Conservation (phyloP, 2,329 filamentous ascomycete genomes). For the Chaetomium sp. region DNA sequence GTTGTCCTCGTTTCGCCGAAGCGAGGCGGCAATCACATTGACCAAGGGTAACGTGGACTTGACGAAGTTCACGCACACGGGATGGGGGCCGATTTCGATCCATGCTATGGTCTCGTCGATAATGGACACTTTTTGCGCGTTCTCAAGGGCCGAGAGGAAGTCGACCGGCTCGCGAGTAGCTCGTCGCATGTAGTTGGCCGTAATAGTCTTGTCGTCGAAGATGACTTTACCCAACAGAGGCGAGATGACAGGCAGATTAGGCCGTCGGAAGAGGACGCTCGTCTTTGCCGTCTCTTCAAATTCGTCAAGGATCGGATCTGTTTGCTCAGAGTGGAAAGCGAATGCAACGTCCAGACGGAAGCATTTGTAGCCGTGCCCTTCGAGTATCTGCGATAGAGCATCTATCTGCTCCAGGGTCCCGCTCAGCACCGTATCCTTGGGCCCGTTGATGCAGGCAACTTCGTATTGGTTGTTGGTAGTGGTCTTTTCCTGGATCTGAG, state of each 20-base stretch:
- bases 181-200: constrained; percentile 63
- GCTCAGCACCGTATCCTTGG: constrained; percentile 70
- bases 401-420: constrained; percentile 48
- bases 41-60: constrained; percentile 51
- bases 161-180: constrained; percentile 70
- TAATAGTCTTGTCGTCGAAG: constrained; percentile 55
- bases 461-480: constrained; percentile 37
- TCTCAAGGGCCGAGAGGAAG: constrained; percentile 63
- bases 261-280: constrained; percentile 46
- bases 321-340: constrained; percentile 57
- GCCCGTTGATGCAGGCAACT: constrained; percentile 74
- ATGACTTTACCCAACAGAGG: constrained; percentile 65
- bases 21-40: constrained; percentile 51
- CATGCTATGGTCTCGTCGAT: constrained; percentile 61
- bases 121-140: constrained; percentile 50
- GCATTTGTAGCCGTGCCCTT: constrained; percentile 44
- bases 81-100: constrained; percentile 70
- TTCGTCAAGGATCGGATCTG: constrained; percentile 58
- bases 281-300: constrained; percentile 51
- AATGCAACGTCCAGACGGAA: constrained; percentile 53
- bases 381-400: constrained; percentile 46
- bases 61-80: constrained; percentile 64
- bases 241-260: constrained; percentile 65
- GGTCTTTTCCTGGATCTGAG: not conserved
- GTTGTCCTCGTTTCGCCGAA: constrained; percentile 57